Evolutionary conservation across 768 basidiomycete species (phyloP).

Genomic region (Mrakia gelida): DNA sequence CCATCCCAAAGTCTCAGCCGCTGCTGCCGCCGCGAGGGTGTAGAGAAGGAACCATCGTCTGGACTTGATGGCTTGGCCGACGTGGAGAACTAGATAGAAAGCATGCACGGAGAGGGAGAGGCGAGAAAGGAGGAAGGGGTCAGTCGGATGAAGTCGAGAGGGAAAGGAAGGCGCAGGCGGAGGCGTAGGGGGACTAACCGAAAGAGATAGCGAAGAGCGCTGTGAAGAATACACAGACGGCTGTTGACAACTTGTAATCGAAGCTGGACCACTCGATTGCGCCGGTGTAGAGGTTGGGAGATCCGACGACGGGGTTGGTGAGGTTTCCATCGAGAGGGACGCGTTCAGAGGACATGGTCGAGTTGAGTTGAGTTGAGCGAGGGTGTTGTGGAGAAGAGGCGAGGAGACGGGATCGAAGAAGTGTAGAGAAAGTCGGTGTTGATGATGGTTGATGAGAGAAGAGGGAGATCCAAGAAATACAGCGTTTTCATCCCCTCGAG

Average conservation of each 20-base stretch:
- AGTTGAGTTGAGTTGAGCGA: background rate
- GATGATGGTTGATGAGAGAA: too few species aligned
- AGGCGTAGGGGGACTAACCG: background rate
- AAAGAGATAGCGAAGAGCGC: background rate
- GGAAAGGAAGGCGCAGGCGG: too few species aligned
- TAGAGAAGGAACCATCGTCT: conserved; percentile 25
- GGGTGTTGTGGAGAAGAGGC: too few species aligned
- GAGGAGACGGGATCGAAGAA: background rate
- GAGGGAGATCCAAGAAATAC: too few species aligned
- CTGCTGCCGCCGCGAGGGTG: background rate
- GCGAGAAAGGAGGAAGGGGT: background rate
- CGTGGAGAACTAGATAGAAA: background rate
- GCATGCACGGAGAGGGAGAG: background rate
- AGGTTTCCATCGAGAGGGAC: background rate
- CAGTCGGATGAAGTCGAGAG: background rate
- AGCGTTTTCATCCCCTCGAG: too few species aligned
- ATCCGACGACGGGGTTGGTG: conserved; percentile 46
- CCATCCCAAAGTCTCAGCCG: conserved; percentile 16
- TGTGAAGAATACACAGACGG: background rate
- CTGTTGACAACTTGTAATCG: conserved; percentile 12
- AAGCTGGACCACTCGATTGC: background rate
- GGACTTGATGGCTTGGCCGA: conserved; percentile 14
- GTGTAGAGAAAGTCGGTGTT: too few species aligned
- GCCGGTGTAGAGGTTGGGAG: conserved; percentile 42
- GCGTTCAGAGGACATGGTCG: background rate